phyloP scores from a whole-genome alignment of 257 asterid genomes.

The Capsicum chinense region DNA sequence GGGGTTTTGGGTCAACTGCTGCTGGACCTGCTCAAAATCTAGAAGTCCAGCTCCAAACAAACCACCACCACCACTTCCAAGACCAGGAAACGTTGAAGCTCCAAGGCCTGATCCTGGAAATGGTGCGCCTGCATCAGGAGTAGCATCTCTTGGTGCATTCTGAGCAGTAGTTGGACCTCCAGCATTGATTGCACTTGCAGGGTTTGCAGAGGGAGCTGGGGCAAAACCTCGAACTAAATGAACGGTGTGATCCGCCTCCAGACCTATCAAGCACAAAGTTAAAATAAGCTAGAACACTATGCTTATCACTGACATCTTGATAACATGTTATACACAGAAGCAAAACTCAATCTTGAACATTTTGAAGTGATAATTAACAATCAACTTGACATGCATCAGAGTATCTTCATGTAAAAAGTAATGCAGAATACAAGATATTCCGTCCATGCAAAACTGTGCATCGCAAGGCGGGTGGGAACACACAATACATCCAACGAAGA shows the following conservation, averaged over 20 bases:
- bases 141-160: slow-evolving; percentile 42
- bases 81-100: slow-evolving; percentile 54
- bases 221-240: slow-evolving; percentile 61
- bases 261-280: slow-evolving; percentile 43
- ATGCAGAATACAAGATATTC: slow-evolving; percentile 24
- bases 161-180: slow-evolving; percentile 40
- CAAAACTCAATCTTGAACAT: slow-evolving; percentile 18
- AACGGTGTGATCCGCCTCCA: slow-evolving; percentile 64
- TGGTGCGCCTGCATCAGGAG: slow-evolving; percentile 44
- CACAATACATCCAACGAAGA: slow-evolving; percentile 12
- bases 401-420: background rate
- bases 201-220: slow-evolving; percentile 46
- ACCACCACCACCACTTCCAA: slow-evolving; percentile 47
- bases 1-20: slow-evolving; percentile 56
- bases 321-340: background rate
- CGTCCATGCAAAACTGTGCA: background rate
- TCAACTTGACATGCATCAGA: background rate
- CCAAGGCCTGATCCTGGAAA: slow-evolving; percentile 48
- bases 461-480: background rate
- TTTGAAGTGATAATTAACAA: background rate
- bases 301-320: slow-evolving; percentile 10
- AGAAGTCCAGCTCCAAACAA: slow-evolving; percentile 59
- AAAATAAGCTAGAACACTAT: background rate
- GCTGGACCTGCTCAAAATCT: slow-evolving; percentile 56
- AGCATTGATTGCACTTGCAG: slow-evolving; percentile 39